Evolutionary conservation across 352 stramenopile genomes (phyloP).

Genomic region (Peronosclerospora sorghi): DNA sequence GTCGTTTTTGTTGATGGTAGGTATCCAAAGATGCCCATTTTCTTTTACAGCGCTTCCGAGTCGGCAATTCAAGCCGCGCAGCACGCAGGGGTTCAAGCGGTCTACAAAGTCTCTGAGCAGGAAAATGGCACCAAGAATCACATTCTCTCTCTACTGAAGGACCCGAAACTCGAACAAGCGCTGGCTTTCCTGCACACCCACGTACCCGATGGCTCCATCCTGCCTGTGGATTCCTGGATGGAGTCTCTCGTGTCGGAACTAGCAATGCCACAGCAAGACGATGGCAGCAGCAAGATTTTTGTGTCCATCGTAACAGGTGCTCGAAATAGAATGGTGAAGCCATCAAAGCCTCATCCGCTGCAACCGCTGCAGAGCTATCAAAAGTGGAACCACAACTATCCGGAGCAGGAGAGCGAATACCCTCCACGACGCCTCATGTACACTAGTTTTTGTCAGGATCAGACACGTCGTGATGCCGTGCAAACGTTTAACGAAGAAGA

Average conservation of each 20-base stretch:
- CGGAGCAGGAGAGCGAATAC: not conserved
- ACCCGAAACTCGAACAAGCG: conserved; percentile 28
- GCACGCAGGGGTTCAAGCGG: conserved; percentile 20
- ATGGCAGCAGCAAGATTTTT: conserved; percentile 27
- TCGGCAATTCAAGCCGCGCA: conserved; percentile 21
- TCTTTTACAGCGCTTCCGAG: conserved; percentile 41
- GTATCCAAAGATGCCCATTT: conserved; percentile 48
- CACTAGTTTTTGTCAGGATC: conserved; percentile 43
- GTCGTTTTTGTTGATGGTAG: conserved; percentile 13
- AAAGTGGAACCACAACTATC: conserved; percentile 49
- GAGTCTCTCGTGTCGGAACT: conserved; percentile 28
- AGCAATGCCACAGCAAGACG: conserved; percentile 16
- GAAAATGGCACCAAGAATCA: conserved; percentile 12
- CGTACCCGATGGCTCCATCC: not conserved
- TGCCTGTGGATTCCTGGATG: conserved; percentile 29
- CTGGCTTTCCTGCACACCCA: conserved; percentile 48
- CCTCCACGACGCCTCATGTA: conserved; percentile 32
- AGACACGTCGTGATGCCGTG: conserved; percentile 49
- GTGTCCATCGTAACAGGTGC: conserved; percentile 35
- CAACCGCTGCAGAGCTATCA: conserved; percentile 55
- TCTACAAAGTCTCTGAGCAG: conserved; percentile 15
- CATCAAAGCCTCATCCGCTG: conserved; percentile 25
- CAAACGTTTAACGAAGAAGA: conserved; percentile 37
- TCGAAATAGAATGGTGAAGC: not conserved
- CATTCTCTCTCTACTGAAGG: conserved; percentile 20